Percentiles rank a stretch among this genome's conserved stretches.
phyloP scores from a whole-genome alignment of 1,139 yeast species.

The Candida glucosophila region DNA sequence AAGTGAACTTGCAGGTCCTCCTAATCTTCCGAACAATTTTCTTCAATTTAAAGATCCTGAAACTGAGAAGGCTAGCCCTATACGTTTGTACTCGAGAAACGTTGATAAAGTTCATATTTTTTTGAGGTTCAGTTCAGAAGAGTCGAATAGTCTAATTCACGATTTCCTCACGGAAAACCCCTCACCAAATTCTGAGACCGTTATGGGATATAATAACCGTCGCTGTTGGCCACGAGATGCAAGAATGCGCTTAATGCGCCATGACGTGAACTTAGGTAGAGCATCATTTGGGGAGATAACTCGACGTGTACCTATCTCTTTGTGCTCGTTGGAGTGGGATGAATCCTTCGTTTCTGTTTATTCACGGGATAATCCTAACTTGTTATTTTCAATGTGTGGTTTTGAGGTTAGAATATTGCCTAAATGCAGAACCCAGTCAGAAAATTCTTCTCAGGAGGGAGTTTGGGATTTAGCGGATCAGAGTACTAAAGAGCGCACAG shows the following conservation, averaged over 20 bases:
- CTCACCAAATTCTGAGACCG: conserved; percentile 82
- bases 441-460: conserved; percentile 54
- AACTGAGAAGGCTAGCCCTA: conserved; percentile 59
- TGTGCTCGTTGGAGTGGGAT: conserved; percentile 73
- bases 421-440: conserved; percentile 46
- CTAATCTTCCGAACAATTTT: conserved; percentile 66
- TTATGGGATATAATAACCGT: conserved; percentile 82
- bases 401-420: conserved; percentile 90
- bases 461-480: conserved; percentile 84
- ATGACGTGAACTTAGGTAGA: conserved; percentile 86
- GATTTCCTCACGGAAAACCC: conserved; percentile 79
- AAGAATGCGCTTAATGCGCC: conserved; percentile 84
- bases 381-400: conserved; percentile 87
- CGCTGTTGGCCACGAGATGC: conserved; percentile 94
- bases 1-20: conserved; percentile 74
- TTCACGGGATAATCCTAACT: conserved; percentile 81
- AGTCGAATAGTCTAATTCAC: conserved; percentile 66
- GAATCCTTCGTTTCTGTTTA: conserved; percentile 81
- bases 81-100: conserved; percentile 74
- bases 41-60: conserved; percentile 56
- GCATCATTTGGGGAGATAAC: conserved; percentile 90
- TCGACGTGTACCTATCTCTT: conserved; percentile 67
- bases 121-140: conserved; percentile 66
- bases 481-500: conserved; percentile 74
- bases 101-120: conserved; percentile 75